These are phyloP conservation scores for Aspergillus puulaauensis DNA, from an alignment of 2,329 filamentous ascomycete species.

Conservation along the genomic window DNA sequence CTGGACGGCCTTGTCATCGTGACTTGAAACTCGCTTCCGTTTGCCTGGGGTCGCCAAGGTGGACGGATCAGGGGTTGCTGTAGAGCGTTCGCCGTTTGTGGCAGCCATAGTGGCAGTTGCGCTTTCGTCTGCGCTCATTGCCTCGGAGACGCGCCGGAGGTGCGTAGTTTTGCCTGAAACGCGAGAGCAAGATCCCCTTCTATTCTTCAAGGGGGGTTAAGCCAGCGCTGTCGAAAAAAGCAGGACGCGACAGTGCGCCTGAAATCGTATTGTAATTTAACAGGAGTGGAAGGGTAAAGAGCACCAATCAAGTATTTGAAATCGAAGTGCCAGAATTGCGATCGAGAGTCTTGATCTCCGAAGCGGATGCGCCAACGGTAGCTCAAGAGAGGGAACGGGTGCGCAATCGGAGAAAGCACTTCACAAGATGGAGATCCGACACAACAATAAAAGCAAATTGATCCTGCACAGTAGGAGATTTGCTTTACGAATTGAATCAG, in stretches of 20 bases:
- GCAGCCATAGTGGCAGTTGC: slow-evolving; percentile 29
- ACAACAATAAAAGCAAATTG: slow-evolving; percentile 16
- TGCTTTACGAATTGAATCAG: slow-evolving; percentile 1
- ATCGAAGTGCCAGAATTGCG: slow-evolving; percentile 14
- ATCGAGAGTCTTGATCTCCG: slow-evolving; percentile 23
- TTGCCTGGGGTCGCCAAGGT: slow-evolving; percentile 38
- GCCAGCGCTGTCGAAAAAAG: slow-evolving; percentile 3
- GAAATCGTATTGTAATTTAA: slow-evolving; percentile 1
- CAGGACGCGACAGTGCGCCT: slow-evolving; percentile 14
- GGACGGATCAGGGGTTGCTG: slow-evolving; percentile 28
- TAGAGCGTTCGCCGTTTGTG: slow-evolving; percentile 36
- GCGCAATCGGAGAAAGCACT: slow-evolving; percentile 28
- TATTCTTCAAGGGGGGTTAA: background rate
- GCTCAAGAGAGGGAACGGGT: slow-evolving; percentile 22
- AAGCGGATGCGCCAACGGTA: slow-evolving; percentile 28
- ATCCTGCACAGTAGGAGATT: background rate
- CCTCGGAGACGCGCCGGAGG: slow-evolving; percentile 25
- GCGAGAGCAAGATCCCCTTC: slow-evolving; percentile 15
- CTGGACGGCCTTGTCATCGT: slow-evolving; percentile 29
- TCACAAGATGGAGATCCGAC: slow-evolving; percentile 16
- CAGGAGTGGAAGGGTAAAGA: slow-evolving; percentile 1
- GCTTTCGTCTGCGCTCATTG: slow-evolving; percentile 41
- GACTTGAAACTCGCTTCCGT: slow-evolving; percentile 41
- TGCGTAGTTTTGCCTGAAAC: slow-evolving; percentile 16
- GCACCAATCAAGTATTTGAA: background rate